Evolutionary conservation across 2,329 filamentous ascomycete species (phyloP).

Genomic region (Alternaria gaisen): DNA sequence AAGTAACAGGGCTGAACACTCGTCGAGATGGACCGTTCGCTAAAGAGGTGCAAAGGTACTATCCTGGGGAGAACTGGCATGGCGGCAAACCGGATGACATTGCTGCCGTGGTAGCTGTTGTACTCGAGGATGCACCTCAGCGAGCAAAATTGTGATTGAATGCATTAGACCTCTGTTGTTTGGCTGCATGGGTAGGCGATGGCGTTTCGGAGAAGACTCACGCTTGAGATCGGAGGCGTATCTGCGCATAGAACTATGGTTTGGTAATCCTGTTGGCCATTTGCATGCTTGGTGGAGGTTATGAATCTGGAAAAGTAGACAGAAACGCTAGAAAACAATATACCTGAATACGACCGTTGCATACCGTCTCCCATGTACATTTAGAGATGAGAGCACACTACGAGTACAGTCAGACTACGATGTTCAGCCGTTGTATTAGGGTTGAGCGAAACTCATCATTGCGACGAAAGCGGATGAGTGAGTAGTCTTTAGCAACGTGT

Average conservation of each 20-base stretch:
- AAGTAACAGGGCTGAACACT: constrained; percentile 81
- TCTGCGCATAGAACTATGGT: constrained; percentile 19
- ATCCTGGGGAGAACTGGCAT: constrained; percentile 84
- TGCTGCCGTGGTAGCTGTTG: constrained; percentile 76
- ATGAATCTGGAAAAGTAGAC: not conserved
- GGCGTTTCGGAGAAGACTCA: constrained; percentile 33
- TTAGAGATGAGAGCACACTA: not conserved
- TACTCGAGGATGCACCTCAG: constrained; percentile 37
- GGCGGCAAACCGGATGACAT: constrained; percentile 98
- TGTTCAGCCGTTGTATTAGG: not conserved
- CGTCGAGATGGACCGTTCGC: constrained; percentile 92
- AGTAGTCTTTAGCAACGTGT: not conserved
- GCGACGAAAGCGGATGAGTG: not conserved
- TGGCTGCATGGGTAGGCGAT: constrained; percentile 37
- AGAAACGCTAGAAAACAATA: not conserved
- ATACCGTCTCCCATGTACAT: not conserved
- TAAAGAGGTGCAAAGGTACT: constrained; percentile 89
- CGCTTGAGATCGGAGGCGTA: constrained; percentile 17
- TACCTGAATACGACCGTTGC: not conserved
- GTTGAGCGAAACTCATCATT: not conserved
- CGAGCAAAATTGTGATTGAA: constrained; percentile 24
- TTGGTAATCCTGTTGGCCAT: constrained; percentile 6
- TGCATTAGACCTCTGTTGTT: constrained; percentile 28
- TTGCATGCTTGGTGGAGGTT: constrained; percentile 5
- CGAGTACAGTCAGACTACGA: not conserved